Evolutionary conservation across 2,329 filamentous ascomycete genomes (phyloP).

Genomic region (Exophiala mesophila): DNA sequence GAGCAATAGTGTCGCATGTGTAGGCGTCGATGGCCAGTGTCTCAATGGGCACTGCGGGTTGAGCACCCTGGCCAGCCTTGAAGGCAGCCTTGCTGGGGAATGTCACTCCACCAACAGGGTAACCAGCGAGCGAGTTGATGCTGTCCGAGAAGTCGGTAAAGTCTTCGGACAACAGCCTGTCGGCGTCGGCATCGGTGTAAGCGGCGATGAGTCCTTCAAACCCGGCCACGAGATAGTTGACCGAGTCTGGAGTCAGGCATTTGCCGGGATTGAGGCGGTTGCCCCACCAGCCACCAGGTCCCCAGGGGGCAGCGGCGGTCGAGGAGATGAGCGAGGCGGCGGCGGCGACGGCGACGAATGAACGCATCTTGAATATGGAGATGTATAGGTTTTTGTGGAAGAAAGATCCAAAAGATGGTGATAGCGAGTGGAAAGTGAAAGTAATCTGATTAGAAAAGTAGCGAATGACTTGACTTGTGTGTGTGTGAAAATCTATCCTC

Average conservation of each 20-base stretch:
- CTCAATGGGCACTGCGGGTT: conserved; percentile 29
- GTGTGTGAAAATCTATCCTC: no score
- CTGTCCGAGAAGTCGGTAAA: conserved; percentile 33
- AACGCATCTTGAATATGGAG: conserved; percentile 16
- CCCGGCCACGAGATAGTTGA: conserved; percentile 13
- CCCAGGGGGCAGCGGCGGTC: conserved; percentile 14
- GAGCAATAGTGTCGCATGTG: conserved; percentile 30
- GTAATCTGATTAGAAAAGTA: neutral
- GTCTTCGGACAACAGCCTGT: conserved; percentile 24
- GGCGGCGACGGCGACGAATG: conserved; percentile 17
- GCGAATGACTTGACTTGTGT: no score
- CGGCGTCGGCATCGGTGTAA: conserved; percentile 16
- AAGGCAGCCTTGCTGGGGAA: conserved; percentile 32
- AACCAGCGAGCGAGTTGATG: conserved; percentile 31
- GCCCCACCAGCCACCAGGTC: conserved; percentile 10
- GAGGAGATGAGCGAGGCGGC: conserved; percentile 17
- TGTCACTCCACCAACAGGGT: conserved; percentile 29
- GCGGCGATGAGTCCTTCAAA: conserved; percentile 18
- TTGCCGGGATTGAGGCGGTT: conserved; percentile 11
- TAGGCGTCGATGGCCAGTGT: conserved; percentile 27
- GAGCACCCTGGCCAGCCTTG: conserved; percentile 25
- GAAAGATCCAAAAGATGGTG: conserved; percentile 7
- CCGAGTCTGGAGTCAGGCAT: conserved; percentile 14
- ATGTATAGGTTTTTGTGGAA: no score
- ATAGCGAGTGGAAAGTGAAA: no score